A percentile compares a stretch with the other conserved stretches of the same genome.
Conservation (phyloP, 345 rosid species). For the Sisymbrium altissimum region DNA sequence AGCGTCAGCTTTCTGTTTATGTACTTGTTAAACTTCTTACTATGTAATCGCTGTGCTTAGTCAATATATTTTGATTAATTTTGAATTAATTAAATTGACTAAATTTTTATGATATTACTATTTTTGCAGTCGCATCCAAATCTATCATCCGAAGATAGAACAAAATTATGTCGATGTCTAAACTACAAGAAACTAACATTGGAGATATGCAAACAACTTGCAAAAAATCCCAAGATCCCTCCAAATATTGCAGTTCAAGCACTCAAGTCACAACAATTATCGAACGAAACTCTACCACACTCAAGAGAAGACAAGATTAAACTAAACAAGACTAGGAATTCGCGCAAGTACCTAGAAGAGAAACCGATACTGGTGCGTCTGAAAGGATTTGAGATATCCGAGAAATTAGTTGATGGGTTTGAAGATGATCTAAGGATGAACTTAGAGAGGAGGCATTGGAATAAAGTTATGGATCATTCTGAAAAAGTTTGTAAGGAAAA, state of each 20-base stretch:
- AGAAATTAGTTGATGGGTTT: constrained; percentile 8
- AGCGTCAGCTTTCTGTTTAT: background rate
- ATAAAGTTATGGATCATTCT: constrained; percentile 29
- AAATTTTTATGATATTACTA: background rate
- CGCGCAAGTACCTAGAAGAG: constrained; percentile 19
- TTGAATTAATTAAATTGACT: background rate
- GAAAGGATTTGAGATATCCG: constrained; percentile 28
- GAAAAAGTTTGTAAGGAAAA: constrained; percentile 55
- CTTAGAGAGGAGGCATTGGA: constrained; percentile 23
- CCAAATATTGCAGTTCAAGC: constrained; percentile 66
- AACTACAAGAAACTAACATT: constrained; percentile 66
- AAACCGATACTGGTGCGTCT: constrained; percentile 25
- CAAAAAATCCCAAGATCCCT: constrained; percentile 80
- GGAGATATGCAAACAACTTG: constrained; percentile 70
- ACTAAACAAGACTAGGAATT: constrained; percentile 3
- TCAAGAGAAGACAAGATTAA: constrained; percentile 23
- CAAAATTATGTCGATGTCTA: constrained; percentile 62
- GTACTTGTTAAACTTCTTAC: background rate
- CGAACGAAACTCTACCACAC: constrained; percentile 10
- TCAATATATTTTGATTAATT: background rate
- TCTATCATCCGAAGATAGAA: constrained; percentile 56
- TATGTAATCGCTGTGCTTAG: background rate
- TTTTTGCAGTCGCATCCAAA: constrained; percentile 66
- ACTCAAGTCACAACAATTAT: constrained; percentile 50
- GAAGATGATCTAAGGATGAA: constrained; percentile 41